These are phyloP conservation scores for Plasmodium fragile DNA, from an alignment of 169 alveolate genomes.

Conservation along the genomic window DNA sequence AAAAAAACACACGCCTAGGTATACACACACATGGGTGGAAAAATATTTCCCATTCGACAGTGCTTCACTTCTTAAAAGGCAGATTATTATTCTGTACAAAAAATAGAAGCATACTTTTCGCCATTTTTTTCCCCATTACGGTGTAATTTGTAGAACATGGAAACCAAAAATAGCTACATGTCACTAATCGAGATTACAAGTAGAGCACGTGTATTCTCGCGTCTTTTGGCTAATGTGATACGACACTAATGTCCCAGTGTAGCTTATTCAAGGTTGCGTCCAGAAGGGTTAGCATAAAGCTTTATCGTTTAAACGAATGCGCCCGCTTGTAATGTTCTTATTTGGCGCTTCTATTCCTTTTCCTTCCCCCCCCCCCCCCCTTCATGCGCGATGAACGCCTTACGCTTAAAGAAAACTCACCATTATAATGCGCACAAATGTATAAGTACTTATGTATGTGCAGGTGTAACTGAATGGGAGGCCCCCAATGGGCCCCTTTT, in stretches of 20 bases:
- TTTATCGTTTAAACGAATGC: background rate
- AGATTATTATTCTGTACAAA: background rate
- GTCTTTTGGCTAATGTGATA: background rate
- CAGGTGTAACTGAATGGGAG: background rate
- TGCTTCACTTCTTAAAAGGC: background rate
- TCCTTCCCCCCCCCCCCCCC: background rate
- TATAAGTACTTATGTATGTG: background rate
- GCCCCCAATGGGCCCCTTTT: background rate
- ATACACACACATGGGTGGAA: background rate
- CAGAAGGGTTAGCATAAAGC: background rate
- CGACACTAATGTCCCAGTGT: background rate
- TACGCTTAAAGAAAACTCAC: background rate
- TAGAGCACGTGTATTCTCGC: background rate
- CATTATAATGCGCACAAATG: background rate
- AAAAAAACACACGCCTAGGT: background rate
- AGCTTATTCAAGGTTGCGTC: background rate
- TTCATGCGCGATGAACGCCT: background rate
- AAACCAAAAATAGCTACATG: background rate
- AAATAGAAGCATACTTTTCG: background rate
- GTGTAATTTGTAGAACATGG: background rate
- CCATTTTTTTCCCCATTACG: background rate
- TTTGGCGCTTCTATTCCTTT: background rate
- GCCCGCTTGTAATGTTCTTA: background rate
- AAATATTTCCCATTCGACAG: background rate
- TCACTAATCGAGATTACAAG: background rate